These are phyloP conservation scores for Arthrobotrys pseudoclavata DNA, from an alignment of 2,329 filamentous ascomycete species.

Conservation along the genomic window DNA sequence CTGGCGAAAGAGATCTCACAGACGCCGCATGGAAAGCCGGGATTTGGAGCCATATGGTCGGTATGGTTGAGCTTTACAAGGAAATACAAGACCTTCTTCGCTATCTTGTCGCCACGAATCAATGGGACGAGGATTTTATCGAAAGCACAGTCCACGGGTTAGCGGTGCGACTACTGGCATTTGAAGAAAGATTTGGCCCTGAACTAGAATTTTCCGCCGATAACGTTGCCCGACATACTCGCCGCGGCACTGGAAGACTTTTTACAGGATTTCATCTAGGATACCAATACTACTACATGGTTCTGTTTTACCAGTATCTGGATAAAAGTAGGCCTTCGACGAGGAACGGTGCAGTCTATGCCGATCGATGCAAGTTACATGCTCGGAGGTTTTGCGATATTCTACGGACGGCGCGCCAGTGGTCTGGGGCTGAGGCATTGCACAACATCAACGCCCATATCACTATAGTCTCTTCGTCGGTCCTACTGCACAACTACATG, in stretches of 20 bases:
- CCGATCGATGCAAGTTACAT: constrained; percentile 64
- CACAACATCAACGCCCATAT: constrained; percentile 66
- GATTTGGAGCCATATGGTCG: constrained; percentile 65
- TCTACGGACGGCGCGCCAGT: constrained; percentile 63
- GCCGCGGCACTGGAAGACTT: constrained; percentile 64
- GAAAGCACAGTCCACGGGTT: constrained; percentile 56
- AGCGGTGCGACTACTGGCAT: constrained; percentile 61
- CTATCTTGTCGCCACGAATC: constrained; percentile 63
- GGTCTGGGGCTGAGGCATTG: constrained; percentile 63
- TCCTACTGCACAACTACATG: constrained; percentile 65
- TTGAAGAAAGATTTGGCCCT: constrained; percentile 62
- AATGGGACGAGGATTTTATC: constrained; percentile 64
- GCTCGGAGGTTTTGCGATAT: constrained; percentile 64
- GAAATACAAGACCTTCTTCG: constrained; percentile 65
- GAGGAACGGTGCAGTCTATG: constrained; percentile 64
- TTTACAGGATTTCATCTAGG: constrained; percentile 66
- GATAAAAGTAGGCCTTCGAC: constrained; percentile 64
- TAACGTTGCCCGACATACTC: constrained; percentile 63
- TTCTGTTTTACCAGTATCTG: constrained; percentile 65
- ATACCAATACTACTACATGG: constrained; percentile 65
- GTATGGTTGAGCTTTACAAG: constrained; percentile 64
- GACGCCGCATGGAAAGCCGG: constrained; percentile 61
- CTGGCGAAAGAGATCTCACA: constrained; percentile 62
- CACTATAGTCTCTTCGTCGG: constrained; percentile 66
- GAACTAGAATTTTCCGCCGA: constrained; percentile 61